Evolutionary conservation across 2,329 filamentous ascomycete species (phyloP).

Genomic region (Coniella vitis): DNA sequence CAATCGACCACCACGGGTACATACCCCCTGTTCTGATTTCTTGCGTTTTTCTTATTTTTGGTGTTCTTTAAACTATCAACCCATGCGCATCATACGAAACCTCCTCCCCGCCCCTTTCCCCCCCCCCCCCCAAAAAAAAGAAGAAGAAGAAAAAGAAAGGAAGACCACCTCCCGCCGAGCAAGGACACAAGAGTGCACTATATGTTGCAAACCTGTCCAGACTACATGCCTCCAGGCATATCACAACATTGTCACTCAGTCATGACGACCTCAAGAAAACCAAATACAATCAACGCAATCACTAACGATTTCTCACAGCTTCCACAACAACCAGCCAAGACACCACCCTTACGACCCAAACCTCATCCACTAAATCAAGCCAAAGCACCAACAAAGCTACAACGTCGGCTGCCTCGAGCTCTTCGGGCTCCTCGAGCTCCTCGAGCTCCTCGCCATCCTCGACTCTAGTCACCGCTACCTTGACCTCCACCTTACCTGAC

Average conservation of each 20-base stretch:
- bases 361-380: background rate
- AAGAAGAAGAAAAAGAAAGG: no score
- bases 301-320: no score
- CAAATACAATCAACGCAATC: no score
- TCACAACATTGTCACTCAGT: no score
- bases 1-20: slow-evolving; percentile 9
- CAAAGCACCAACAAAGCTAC: slow-evolving; percentile 1
- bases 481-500: slow-evolving; percentile 39
- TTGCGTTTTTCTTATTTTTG: background rate
- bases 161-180: background rate
- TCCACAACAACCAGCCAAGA: background rate
- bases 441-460: slow-evolving; percentile 28
- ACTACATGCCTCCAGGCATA: no score
- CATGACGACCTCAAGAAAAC: no score
- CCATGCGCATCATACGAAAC: no score
- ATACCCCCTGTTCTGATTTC: background rate
- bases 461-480: slow-evolving; percentile 27
- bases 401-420: slow-evolving; percentile 1
- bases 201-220: no score
- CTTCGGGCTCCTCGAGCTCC: no score
- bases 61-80: background rate
- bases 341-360: slow-evolving; percentile 10
- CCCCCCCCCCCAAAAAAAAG: no score
- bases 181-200: no score
- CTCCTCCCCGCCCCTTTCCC: no score